A percentile compares a stretch with the other conserved stretches of the same genome.
phyloP scores from a whole-genome alignment of 257 asterid genomes.

The Solanum chmielewskii region DNA sequence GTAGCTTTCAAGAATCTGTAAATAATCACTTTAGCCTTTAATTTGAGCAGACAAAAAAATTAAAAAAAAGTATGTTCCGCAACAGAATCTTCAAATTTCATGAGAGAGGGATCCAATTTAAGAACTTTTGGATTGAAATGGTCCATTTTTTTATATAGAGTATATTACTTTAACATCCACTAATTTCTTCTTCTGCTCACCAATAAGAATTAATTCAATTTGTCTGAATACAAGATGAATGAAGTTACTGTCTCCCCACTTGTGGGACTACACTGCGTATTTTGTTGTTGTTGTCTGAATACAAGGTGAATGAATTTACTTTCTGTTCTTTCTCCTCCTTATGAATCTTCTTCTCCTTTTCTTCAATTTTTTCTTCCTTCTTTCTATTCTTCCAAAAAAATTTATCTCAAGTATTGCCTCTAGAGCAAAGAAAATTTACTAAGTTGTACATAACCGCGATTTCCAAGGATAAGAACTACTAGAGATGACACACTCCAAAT shows the following conservation, averaged over 20 bases:
- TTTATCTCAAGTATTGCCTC: not conserved
- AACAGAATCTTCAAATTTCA: not conserved
- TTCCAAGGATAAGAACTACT: not conserved
- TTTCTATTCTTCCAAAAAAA: not conserved
- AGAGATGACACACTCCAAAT: not conserved
- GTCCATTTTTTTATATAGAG: not conserved
- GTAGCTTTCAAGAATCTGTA: conserved; percentile 54
- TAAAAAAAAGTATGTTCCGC: not conserved
- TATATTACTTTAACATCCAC: not conserved
- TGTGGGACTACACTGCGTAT: not conserved
- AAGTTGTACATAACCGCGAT: not conserved
- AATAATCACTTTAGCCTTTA: conserved; percentile 12
- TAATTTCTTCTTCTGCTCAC: not conserved
- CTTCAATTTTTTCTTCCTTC: not conserved
- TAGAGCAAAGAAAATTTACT: not conserved
- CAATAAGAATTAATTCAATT: not conserved
- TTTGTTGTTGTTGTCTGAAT: not conserved
- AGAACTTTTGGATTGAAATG: not conserved
- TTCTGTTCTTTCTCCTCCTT: not conserved
- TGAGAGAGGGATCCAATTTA: not conserved
- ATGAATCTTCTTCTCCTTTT: not conserved
- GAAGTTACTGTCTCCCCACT: not conserved
- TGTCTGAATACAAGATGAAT: not conserved
- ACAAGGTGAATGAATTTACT: not conserved
- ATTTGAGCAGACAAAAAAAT: not conserved